Conservation (phyloP, 2,329 filamentous ascomycete genomes). For the Fusarium anthophilum region DNA sequence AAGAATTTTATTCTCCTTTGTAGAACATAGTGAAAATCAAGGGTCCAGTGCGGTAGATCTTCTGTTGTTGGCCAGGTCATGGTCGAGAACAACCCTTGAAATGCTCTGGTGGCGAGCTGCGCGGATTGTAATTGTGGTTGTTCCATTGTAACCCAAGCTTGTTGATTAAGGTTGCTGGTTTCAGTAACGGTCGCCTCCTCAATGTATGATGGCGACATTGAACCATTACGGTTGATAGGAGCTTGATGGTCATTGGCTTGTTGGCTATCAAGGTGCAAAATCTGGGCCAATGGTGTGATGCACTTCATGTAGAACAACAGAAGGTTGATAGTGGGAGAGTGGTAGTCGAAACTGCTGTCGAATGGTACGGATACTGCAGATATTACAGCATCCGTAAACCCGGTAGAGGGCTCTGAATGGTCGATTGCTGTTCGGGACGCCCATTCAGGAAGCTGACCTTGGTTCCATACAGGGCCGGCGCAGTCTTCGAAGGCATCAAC, state of each 20-base stretch:
- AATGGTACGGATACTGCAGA: constrained; percentile 17
- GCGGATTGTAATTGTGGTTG: constrained; percentile 15
- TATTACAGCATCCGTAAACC: constrained; percentile 31
- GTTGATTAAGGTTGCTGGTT: constrained; percentile 1
- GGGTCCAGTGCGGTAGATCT: constrained; percentile 31
- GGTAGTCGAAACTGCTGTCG: constrained; percentile 15
- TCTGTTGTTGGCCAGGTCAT: constrained; percentile 13
- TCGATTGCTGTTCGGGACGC: constrained; percentile 30
- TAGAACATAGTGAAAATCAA: constrained; percentile 17
- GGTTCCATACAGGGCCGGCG: constrained; percentile 14
- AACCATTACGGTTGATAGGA: constrained; percentile 19
- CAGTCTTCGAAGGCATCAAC: constrained; percentile 19
- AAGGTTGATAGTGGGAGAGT: constrained; percentile 10
- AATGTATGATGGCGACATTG: constrained; percentile 24
- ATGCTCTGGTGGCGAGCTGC: constrained; percentile 30
- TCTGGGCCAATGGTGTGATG: constrained; percentile 33
- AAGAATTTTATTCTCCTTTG: constrained; percentile 6
- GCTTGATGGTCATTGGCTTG: constrained; percentile 29
- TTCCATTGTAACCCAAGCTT: constrained; percentile 7
- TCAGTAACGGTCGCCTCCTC: constrained; percentile 38
- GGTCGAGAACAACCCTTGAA: background rate
- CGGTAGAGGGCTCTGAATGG: constrained; percentile 14
- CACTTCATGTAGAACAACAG: constrained; percentile 13
- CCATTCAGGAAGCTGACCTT: constrained; percentile 28
- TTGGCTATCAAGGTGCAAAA: constrained; percentile 30